Conservation (phyloP, 78 protist genomes). For the Chrysochromulina parva region DNA sequence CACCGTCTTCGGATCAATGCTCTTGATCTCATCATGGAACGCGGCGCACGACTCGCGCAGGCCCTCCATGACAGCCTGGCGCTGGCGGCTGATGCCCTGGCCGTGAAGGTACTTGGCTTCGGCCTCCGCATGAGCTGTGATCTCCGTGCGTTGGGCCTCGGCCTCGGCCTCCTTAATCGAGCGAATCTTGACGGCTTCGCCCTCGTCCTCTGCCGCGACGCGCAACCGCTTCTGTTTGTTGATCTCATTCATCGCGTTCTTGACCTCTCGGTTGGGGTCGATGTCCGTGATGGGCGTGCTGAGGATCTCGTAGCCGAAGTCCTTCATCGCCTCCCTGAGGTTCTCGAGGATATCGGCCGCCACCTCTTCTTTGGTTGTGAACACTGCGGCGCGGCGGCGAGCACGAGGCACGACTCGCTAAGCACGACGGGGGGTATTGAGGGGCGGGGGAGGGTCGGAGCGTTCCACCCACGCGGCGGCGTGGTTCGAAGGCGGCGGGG, state of each 20-base stretch:
- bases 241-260: slow-evolving; percentile 18
- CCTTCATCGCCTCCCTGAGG: neutral
- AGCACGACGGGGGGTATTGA: too few species aligned
- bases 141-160: neutral
- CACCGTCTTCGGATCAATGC: neutral
- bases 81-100: neutral
- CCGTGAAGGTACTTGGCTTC: too few species aligned
- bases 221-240: neutral
- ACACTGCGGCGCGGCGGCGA: neutral
- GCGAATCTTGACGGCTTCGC: neutral
- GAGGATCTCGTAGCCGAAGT: neutral
- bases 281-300: slow-evolving; percentile 3
- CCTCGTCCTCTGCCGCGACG: neutral
- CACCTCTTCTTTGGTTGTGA: neutral
- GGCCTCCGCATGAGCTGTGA: neutral
- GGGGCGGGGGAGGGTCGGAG: too few species aligned
- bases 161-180: slow-evolving; percentile 9
- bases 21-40: neutral
- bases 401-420: too few species aligned
- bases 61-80: neutral
- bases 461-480: too few species aligned
- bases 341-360: neutral
- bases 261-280: neutral
- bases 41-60: neutral
- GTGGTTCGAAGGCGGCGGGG: too few species aligned